Percentiles rank a stretch among this genome's conserved stretches.
Evolutionary conservation across 2,329 filamentous ascomycete genomes (phyloP).

Genomic region (Epichloe gansuensis): DNA sequence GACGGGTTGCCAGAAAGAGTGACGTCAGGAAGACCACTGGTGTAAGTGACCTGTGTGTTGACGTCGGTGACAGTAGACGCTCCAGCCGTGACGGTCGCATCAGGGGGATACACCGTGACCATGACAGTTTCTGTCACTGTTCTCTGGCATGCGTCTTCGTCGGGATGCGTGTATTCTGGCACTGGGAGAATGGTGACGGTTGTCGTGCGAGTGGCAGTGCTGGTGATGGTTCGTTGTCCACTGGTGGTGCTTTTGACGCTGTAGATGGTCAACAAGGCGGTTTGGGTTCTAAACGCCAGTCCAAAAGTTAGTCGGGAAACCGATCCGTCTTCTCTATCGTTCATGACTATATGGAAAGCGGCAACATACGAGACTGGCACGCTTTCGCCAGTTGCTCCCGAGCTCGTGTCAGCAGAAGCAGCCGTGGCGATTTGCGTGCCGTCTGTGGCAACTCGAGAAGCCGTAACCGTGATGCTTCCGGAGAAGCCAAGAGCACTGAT

Average conservation of each 20-base stretch:
- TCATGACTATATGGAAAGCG: too few relatives aligned
- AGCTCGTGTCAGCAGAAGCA: neutral
- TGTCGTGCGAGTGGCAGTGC: conserved; percentile 11
- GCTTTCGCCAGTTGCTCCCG: conserved; percentile 10
- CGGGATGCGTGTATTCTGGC: conserved; percentile 15
- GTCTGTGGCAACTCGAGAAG: conserved; percentile 5
- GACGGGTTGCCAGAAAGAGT: conserved; percentile 18
- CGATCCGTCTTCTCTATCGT: neutral
- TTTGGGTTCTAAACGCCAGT: conserved; percentile 19
- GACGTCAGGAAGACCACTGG: conserved; percentile 13
- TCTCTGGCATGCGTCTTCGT: conserved; percentile 8
- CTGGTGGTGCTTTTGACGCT: conserved; percentile 6
- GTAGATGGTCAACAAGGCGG: conserved; percentile 22
- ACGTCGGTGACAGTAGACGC: conserved; percentile 15
- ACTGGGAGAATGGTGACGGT: conserved; percentile 12
- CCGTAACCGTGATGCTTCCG: conserved; percentile 8
- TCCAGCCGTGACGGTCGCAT: conserved; percentile 15
- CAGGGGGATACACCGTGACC: conserved; percentile 8
- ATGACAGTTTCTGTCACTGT: conserved; percentile 6
- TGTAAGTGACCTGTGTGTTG: conserved; percentile 13
- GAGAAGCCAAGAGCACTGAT: conserved; percentile 7
- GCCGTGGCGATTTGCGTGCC: neutral
- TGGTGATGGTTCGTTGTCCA: conserved; percentile 7
- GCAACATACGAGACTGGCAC: conserved; percentile 24
- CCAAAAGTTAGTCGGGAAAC: neutral